These are phyloP conservation scores for Scedosporium apiospermum DNA, from an alignment of 2,329 filamentous ascomycete species.

Conservation along the genomic window DNA sequence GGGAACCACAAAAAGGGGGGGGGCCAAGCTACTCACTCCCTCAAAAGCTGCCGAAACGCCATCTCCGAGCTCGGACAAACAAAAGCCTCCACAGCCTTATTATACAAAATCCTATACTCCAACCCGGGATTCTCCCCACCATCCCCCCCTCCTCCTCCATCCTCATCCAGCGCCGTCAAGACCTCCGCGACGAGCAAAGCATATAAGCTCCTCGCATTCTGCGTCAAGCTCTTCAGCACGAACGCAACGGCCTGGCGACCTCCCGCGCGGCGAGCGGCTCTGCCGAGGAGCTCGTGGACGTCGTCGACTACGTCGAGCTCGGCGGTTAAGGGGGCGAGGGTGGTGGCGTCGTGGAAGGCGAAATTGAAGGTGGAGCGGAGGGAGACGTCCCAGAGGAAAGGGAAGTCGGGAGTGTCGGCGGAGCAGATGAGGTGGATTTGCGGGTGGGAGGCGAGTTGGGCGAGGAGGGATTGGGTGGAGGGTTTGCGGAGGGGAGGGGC, in stretches of 20 bases:
- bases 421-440: conserved; percentile 67
- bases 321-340: conserved; percentile 60
- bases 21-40: conserved; percentile 55
- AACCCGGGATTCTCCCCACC: conserved; percentile 57
- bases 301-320: conserved; percentile 84
- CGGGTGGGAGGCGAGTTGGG: conserved; percentile 66
- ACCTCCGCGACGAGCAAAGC: conserved; percentile 77
- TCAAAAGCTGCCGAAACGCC: conserved; percentile 85
- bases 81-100: conserved; percentile 93
- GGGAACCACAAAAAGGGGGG: not conserved
- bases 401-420: conserved; percentile 79
- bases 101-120: conserved; percentile 85
- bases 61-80: conserved; percentile 87
- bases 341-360: conserved; percentile 89
- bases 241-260: conserved; percentile 89
- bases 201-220: conserved; percentile 85
- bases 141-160: conserved; percentile 26
- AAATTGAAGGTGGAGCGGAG: conserved; percentile 78
- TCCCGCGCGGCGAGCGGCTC: conserved; percentile 68
- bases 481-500: conserved; percentile 64
- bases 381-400: conserved; percentile 80
- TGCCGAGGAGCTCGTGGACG: conserved; percentile 77
- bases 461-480: conserved; percentile 60
- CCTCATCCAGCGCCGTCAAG: conserved; percentile 46
- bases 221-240: conserved; percentile 80